Conservation (phyloP, 163 green algal genomes). For the Trebouxiophyceae sp. region DNA sequence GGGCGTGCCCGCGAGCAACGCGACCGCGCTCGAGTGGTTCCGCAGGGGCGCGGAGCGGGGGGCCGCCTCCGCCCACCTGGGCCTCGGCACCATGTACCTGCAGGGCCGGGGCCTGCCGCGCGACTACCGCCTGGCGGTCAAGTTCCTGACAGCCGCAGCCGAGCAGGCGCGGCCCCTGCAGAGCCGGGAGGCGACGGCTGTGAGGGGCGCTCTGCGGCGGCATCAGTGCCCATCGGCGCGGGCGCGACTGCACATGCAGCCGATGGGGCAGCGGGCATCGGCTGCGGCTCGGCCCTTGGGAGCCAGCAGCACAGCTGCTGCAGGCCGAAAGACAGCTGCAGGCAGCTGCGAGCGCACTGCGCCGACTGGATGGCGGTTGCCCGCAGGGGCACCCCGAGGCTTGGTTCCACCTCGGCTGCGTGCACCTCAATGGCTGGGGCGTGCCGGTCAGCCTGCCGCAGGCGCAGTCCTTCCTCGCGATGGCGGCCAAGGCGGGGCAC, state of each 20-base stretch:
- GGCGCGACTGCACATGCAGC: too few species aligned
- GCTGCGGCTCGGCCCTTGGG: too few species aligned
- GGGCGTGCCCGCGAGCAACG: conserved; percentile 50
- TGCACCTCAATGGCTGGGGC: conserved; percentile 68
- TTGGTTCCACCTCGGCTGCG: conserved; percentile 56
- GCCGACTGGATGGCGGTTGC: too few species aligned
- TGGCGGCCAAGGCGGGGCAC: conserved; percentile 34
- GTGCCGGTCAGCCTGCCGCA: conserved; percentile 19
- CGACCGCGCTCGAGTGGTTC: conserved; percentile 55
- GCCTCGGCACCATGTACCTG: conserved; percentile 83
- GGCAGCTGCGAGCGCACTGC: too few species aligned
- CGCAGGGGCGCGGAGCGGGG: conserved; percentile 6
- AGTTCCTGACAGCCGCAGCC: conserved; percentile 51
- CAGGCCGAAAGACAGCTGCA: too few species aligned
- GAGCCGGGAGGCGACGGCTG: too few species aligned
- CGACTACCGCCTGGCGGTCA: conserved; percentile 47
- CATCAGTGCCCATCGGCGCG: too few species aligned
- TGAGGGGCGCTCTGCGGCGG: too few species aligned
- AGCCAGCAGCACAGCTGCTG: too few species aligned
- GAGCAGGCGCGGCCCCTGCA: conserved; percentile 19
- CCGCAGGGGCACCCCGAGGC: conserved; percentile 21
- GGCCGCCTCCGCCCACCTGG: conserved; percentile 52
- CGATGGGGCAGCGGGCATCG: too few species aligned
- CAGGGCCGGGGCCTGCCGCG: conserved; percentile 48
- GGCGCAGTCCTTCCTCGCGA: conserved; percentile 38